A percentile compares a stretch with the other conserved stretches of the same genome.
Evolutionary conservation across 345 rosid genomes (phyloP).

Genomic region (Hibiscus syriacus): DNA sequence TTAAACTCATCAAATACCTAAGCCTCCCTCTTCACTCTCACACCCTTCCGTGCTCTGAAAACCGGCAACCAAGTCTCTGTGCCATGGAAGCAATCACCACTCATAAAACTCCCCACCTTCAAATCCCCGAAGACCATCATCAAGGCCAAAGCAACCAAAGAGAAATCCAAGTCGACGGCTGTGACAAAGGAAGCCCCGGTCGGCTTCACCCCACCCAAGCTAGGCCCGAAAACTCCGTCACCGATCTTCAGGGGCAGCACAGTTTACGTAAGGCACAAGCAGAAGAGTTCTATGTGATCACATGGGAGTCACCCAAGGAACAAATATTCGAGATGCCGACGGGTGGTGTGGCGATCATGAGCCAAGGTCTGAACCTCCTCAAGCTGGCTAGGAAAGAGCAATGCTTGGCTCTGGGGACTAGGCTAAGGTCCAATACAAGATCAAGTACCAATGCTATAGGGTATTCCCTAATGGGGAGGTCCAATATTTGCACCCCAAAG

Average conservation of each 20-base stretch:
- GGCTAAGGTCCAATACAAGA: constrained; percentile 94
- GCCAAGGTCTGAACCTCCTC: constrained; percentile 79
- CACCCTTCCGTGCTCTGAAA: background rate
- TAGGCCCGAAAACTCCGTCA: constrained; percentile 83
- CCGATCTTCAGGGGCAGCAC: constrained; percentile 88
- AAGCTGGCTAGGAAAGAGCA: constrained; percentile 93
- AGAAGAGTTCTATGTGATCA: constrained; percentile 90
- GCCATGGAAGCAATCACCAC: background rate
- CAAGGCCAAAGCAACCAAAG: constrained; percentile 29
- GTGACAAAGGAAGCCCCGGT: constrained; percentile 52
- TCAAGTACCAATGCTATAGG: constrained; percentile 72
- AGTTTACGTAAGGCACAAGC: constrained; percentile 66
- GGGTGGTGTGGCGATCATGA: constrained; percentile 92
- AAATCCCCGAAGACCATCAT: background rate
- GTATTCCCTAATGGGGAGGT: constrained; percentile 15
- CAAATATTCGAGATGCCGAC: constrained; percentile 98
- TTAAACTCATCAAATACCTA: no score
- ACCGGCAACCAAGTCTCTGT: background rate
- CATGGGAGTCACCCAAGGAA: constrained; percentile 93
- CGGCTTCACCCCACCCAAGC: constrained; percentile 71
- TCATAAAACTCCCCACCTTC: background rate
- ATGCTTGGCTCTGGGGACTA: constrained; percentile 87
- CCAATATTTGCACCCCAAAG: no score
- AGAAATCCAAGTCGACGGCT: no score
- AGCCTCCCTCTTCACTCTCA: background rate